Conservation (phyloP, 2,329 filamentous ascomycete genomes). For the Immersiporthe knoxdaviesiana region DNA sequence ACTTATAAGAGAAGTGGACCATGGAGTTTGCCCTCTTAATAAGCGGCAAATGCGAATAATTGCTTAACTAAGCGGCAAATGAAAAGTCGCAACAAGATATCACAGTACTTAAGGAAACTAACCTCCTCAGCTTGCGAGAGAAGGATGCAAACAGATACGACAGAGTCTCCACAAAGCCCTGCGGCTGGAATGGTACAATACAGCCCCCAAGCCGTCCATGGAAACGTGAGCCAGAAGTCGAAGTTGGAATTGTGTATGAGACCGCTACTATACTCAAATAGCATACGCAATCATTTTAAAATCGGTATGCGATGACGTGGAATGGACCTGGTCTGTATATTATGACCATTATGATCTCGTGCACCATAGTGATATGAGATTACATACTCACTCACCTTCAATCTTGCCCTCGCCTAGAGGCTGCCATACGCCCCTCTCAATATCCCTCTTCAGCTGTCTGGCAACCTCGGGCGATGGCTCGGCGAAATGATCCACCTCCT, state of each 20-base stretch:
- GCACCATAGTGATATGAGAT: too few relatives aligned
- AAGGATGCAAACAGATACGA: neutral
- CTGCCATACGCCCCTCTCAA: constrained; percentile 33
- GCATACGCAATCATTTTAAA: too few relatives aligned
- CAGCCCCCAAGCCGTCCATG: too few relatives aligned
- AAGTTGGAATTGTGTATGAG: too few relatives aligned
- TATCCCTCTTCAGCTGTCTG: constrained; percentile 30
- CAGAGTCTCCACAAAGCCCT: neutral
- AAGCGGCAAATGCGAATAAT: neutral
- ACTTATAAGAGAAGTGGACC: neutral
- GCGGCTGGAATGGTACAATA: too few relatives aligned
- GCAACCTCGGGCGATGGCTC: constrained; percentile 28
- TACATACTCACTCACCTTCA: neutral
- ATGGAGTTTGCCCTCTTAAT: neutral
- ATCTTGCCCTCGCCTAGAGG: constrained; percentile 29
- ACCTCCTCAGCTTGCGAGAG: neutral
- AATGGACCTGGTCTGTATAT: too few relatives aligned
- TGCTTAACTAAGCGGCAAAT: neutral
- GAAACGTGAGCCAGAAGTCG: too few relatives aligned
- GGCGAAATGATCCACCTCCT: constrained; percentile 30
- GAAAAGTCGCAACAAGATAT: neutral
- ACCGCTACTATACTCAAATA: too few relatives aligned
- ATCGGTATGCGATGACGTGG: too few relatives aligned
- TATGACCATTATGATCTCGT: too few relatives aligned
- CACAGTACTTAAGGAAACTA: too few relatives aligned